Base-by-base conservation (phyloP, 2,329 filamentous ascomycete genomes). In the Cercospora citrullina region DNA sequence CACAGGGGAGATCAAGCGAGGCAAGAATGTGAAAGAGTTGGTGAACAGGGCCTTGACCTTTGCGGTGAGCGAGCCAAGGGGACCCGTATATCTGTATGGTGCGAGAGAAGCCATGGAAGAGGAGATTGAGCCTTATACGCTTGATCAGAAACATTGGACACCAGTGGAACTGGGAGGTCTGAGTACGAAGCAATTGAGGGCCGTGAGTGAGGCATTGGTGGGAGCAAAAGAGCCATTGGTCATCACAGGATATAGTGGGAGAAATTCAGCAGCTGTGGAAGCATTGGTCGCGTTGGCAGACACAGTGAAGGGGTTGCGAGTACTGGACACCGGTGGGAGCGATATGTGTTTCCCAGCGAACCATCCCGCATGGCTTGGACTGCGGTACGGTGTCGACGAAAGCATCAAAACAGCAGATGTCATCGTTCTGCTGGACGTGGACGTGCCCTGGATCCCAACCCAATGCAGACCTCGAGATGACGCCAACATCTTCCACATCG, bases 381-480 rank as follows among this genome's bases (percentile, higher is more conserved):
- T 95, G 62, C 85, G 89, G 53, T 96, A 89, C 73, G 92, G 92
- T 3, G 84, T 87, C 2, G 91, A 96, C 62, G 87, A 91, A 1
- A 84, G 85, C 51, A 91, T 97, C 76, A 86, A 84, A 67, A 87
- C 87, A 0, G 92, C 94, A 0, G 94, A 97, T 77, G 87, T 93
- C 10, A 96, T 97, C 68, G 72, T 97, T 0, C 90, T 97, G 2
- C 77, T 96, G 26, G 91, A 97, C 79, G 96, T 93, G 71, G 94
- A 97, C 76, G 93, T 97, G 0, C 94, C 94, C 0, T 97, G 93
- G 93, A 93, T 97, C 65, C 89, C 90, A n/a, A 95, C 92, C 0
- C 87, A 88, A 69, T 89, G 86, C 79, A 84, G 84, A 57, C 89
- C 89, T 0, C 83, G 81, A 3, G 78, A 81, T 1, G 79, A 81